phyloP scores from a whole-genome alignment of 1,284 basidiomycete genomes.

The Hymenochaete sp. region DNA sequence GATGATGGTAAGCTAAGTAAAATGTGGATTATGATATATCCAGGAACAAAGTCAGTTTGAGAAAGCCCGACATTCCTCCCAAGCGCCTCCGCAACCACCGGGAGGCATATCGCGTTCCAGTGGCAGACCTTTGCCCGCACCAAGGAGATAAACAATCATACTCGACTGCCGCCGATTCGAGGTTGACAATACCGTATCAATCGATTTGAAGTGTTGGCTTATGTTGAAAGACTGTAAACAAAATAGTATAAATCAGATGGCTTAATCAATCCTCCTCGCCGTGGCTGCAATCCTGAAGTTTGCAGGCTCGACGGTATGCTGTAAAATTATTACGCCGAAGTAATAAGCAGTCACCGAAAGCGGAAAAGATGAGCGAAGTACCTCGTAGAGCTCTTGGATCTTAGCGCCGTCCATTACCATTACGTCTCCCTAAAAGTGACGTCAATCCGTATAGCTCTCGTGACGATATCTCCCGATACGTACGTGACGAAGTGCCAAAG shows the following conservation, averaged over 20 bases:
- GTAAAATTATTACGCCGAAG: constrained; percentile 1
- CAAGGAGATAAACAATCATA: background rate
- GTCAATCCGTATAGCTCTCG: constrained; percentile 3
- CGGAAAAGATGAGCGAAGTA: constrained; percentile 6
- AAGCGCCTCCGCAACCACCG: background rate
- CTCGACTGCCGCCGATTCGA: background rate
- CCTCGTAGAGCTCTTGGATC: constrained; percentile 67
- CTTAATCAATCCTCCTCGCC: constrained; percentile 38
- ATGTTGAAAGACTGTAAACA: background rate
- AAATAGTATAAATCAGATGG: background rate
- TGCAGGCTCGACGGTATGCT: constrained; percentile 43
- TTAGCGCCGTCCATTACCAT: constrained; percentile 63
- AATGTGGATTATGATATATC: background rate
- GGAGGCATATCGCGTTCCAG: background rate
- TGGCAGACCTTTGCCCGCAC: constrained; percentile 12
- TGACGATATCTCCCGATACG: constrained; percentile 22
- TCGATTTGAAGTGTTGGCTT: background rate
- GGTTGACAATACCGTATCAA: background rate
- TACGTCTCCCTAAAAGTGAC: constrained; percentile 51
- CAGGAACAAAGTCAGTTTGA: constrained; percentile 11
- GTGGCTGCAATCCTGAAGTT: constrained; percentile 49
- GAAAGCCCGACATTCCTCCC: constrained; percentile 6
- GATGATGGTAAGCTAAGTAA: background rate
- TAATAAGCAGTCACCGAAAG: background rate
- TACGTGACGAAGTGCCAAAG: constrained; percentile 58